These are phyloP conservation scores for Dacryopinax primogenitus DNA, from an alignment of 768 basidiomycete species.

Conservation along the genomic window DNA sequence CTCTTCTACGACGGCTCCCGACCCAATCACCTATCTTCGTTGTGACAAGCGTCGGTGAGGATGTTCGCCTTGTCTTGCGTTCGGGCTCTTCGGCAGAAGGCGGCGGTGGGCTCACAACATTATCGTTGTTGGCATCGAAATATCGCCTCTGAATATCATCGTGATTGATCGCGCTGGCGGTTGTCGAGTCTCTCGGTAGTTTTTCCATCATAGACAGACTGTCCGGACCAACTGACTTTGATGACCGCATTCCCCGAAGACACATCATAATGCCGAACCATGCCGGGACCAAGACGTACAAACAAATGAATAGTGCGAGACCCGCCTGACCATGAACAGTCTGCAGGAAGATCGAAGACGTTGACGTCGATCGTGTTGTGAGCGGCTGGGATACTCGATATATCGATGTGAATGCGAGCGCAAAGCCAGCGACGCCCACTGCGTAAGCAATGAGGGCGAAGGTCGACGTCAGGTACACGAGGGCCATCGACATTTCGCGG, in stretches of 20 bases:
- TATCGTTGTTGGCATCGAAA: neutral
- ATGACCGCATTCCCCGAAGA: neutral
- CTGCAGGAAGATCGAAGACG: slow-evolving; percentile 30
- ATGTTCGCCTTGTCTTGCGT: neutral
- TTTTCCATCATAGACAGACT: slow-evolving; percentile 2
- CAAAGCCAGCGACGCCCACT: slow-evolving; percentile 50
- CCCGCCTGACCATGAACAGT: slow-evolving; percentile 57
- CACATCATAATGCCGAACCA: neutral
- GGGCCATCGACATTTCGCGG: slow-evolving; percentile 20
- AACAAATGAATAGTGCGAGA: slow-evolving; percentile 46
- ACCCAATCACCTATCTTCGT: slow-evolving; percentile 3
- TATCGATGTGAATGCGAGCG: slow-evolving; percentile 43
- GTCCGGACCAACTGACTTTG: neutral
- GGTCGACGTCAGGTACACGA: slow-evolving; percentile 31
- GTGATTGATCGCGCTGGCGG: neutral
- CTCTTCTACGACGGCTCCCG: neutral
- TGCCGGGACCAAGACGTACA: slow-evolving; percentile 34
- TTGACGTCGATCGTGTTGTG: slow-evolving; percentile 25
- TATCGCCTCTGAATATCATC: neutral
- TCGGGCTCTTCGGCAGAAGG: neutral
- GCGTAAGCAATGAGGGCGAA: slow-evolving; percentile 41
- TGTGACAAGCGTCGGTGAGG: neutral
- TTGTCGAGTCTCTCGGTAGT: neutral
- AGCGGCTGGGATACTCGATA: slow-evolving; percentile 14
- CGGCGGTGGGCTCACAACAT: neutral